Percentiles rank a stretch among this genome's conserved stretches.
Evolutionary conservation across 1,284 basidiomycete genomes (phyloP).

Genomic region (Moesziomyces antarcticus): DNA sequence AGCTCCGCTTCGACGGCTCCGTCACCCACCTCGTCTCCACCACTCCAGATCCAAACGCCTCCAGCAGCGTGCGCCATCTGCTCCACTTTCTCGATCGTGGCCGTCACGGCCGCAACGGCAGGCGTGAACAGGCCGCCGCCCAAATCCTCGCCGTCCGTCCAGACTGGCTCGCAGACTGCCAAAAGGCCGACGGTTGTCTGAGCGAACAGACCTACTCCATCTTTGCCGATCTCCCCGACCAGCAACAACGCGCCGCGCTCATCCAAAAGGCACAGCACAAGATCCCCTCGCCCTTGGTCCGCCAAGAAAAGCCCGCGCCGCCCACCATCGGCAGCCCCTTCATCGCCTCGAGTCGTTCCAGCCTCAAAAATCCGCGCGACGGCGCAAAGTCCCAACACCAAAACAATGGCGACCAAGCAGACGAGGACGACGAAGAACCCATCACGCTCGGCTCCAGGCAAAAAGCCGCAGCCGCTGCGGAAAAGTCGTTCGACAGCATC

Average conservation of each 20-base stretch:
- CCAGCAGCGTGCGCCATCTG: slow-evolving; percentile 67
- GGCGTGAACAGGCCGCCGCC: slow-evolving; percentile 73
- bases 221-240: slow-evolving; percentile 25
- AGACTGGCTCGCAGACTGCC: slow-evolving; percentile 85
- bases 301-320: slow-evolving; percentile 10
- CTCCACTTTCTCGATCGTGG: slow-evolving; percentile 43
- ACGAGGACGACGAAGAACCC: slow-evolving; percentile 28
- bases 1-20: slow-evolving; percentile 66
- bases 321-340: slow-evolving; percentile 30
- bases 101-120: slow-evolving; percentile 75
- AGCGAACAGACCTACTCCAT: slow-evolving; percentile 55
- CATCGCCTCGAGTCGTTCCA: slow-evolving; percentile 20
- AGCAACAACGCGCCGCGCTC: slow-evolving; percentile 14
- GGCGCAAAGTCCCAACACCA: neutral
- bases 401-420: neutral
- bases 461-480: slow-evolving; percentile 37
- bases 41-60: slow-evolving; percentile 73
- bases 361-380: neutral
- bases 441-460: slow-evolving; percentile 44
- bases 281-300: slow-evolving; percentile 39
- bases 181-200: slow-evolving; percentile 74
- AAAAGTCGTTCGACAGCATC: slow-evolving; percentile 46
- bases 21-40: slow-evolving; percentile 68
- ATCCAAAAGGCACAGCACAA: slow-evolving; percentile 27
- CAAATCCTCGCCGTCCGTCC: slow-evolving; percentile 81